Evolutionary conservation across 352 stramenopile genomes (phyloP).

Genomic region (Phytophthora sp.): DNA sequence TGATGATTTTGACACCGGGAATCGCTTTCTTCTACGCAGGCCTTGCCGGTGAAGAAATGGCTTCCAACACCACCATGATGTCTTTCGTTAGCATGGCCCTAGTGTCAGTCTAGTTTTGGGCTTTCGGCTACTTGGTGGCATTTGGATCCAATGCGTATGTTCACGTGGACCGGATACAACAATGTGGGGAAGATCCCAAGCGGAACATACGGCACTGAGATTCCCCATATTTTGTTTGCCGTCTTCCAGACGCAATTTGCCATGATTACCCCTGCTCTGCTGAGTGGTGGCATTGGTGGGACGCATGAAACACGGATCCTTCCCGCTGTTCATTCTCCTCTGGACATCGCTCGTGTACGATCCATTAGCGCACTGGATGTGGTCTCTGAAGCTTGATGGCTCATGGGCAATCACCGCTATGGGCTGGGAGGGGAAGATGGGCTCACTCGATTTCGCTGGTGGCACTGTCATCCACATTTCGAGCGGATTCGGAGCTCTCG

Average conservation of each 20-base stretch:
- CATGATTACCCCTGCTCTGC: conserved; percentile 76
- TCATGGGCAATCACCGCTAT: conserved; percentile 48
- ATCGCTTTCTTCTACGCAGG: conserved; percentile 87
- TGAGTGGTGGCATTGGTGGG: conserved; percentile 85
- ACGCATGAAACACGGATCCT: conserved; percentile 81
- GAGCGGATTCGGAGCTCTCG: conserved; percentile 77
- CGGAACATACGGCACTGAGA: conserved; percentile 60
- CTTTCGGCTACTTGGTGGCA: conserved; percentile 74
- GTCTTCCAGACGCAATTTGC: conserved; percentile 89
- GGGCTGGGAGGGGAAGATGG: conserved; percentile 78
- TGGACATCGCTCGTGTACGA: conserved; percentile 89
- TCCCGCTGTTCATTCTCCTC: conserved; percentile 79
- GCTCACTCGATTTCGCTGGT: conserved; percentile 81
- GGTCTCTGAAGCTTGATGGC: conserved; percentile 69
- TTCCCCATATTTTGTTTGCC: conserved; percentile 76
- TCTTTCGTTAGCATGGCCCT: conserved; percentile 81
- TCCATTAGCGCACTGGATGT: conserved; percentile 86
- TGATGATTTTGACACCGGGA: conserved; percentile 81
- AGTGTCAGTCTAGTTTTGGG: conserved; percentile 82
- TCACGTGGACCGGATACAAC: conserved; percentile 63
- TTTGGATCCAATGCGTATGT: conserved; percentile 71
- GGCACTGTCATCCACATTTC: conserved; percentile 88
- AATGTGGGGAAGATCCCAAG: conserved; percentile 51
- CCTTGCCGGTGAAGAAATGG: conserved; percentile 75
- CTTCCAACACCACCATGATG: conserved; percentile 87